phyloP scores from a whole-genome alignment of 805 yeast species.

The Ogataea nonfermentans region DNA sequence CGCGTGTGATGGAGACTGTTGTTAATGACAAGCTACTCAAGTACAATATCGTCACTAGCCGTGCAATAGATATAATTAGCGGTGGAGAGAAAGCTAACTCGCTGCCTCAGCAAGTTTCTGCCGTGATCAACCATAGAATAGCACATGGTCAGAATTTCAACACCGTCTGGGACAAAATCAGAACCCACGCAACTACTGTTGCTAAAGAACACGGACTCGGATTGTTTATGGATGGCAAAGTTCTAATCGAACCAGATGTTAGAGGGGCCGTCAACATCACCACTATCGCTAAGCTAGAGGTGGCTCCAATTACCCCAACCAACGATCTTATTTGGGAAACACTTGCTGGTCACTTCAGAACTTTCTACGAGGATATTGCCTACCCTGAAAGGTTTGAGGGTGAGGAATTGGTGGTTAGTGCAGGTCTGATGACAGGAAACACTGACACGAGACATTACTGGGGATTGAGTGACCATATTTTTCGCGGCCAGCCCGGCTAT shows the following conservation, averaged over 20 bases:
- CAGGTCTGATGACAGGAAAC: slow-evolving; percentile 63
- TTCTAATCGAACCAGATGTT: slow-evolving; percentile 19
- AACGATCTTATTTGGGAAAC: slow-evolving; percentile 48
- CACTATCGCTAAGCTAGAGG: slow-evolving; percentile 31
- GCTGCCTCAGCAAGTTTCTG: slow-evolving; percentile 60
- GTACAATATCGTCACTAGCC: slow-evolving; percentile 56
- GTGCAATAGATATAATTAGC: slow-evolving; percentile 60
- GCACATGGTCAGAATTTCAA: slow-evolving; percentile 51
- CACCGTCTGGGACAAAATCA: slow-evolving; percentile 40
- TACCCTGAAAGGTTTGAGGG: slow-evolving; percentile 27
- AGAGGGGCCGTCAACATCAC: slow-evolving; percentile 29
- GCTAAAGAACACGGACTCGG: slow-evolving; percentile 52
- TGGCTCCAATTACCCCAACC: slow-evolving; percentile 47
- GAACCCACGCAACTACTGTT: slow-evolving; percentile 36
- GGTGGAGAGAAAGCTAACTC: slow-evolving; percentile 82
- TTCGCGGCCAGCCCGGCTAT: slow-evolving; percentile 54
- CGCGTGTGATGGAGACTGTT: slow-evolving; percentile 26
- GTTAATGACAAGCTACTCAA: slow-evolving; percentile 17
- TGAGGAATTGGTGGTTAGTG: slow-evolving; percentile 42
- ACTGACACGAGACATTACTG: slow-evolving; percentile 71
- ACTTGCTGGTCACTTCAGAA: slow-evolving; percentile 61
- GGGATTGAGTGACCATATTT: slow-evolving; percentile 59
- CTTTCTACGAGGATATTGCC: slow-evolving; percentile 56
- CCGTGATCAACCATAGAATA: slow-evolving; percentile 63
- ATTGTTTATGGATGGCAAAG: slow-evolving; percentile 39